Percentiles rank a stretch among this genome's conserved stretches.
Conservation (phyloP, 2,329 filamentous ascomycete species). For the Verticillium zaregamsianum region DNA sequence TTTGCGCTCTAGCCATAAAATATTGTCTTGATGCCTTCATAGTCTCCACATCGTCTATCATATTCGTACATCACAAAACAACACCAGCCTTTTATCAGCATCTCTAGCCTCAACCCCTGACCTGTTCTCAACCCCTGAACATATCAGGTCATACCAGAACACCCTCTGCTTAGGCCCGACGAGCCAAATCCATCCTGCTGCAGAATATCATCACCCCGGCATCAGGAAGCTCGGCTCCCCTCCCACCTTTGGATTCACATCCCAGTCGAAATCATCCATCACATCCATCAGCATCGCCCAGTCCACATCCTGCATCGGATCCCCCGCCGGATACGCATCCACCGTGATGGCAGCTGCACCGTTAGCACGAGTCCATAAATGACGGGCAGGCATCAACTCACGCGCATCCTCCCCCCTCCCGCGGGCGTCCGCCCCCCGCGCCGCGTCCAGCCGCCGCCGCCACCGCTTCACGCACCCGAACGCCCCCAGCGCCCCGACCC, state of each 20-base stretch:
- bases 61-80: too few relatives aligned
- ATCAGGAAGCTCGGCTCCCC: conserved; percentile 9
- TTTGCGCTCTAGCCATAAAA: too few relatives aligned
- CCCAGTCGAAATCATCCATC: conserved; percentile 39
- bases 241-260: conserved; percentile 7
- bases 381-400: not conserved
- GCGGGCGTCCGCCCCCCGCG: conserved; percentile 7
- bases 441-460: conserved; percentile 35
- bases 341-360: conserved; percentile 7
- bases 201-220: not conserved
- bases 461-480: conserved; percentile 46
- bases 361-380: not conserved
- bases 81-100: too few relatives aligned
- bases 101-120: too few relatives aligned
- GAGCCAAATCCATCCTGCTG: too few relatives aligned
- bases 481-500: conserved; percentile 43
- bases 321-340: conserved; percentile 13
- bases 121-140: too few relatives aligned
- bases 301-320: conserved; percentile 40
- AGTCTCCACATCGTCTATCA: too few relatives aligned
- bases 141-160: too few relatives aligned
- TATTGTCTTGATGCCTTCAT: too few relatives aligned
- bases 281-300: conserved; percentile 44
- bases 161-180: too few relatives aligned
- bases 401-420: conserved; percentile 2